Evolutionary conservation across 2,329 filamentous ascomycete species (phyloP), one percentile per base, ranked within the genome.

Genomic region (Fusarium concolor): DNA sequence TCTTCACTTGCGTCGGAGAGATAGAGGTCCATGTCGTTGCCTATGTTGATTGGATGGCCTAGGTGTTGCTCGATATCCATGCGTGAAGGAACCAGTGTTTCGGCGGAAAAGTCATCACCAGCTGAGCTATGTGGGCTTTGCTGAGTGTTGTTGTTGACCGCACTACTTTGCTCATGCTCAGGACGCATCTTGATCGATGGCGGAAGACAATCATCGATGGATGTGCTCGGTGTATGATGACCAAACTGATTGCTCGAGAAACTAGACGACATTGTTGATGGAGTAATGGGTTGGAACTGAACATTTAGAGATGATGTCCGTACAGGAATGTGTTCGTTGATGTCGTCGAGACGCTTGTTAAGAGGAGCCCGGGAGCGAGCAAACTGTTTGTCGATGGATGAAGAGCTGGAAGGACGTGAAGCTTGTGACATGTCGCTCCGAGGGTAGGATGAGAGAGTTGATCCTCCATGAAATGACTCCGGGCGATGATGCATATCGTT

Each of bases 171-270:
- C 8, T 74, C 58, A 14, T 51, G 61, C n/a, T 65, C 64, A 10
- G 65, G 58, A 3, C 38, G 46, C 2, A 81, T 72, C 28, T 73
- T 74, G 4, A 74, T 68, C 5, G 70, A 71, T 2, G 64, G 55
- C 0, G 63, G 62, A 2, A 71, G 24, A 22, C 71, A 69, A 6
- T 58, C 60, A 57, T 85, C 82, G 31, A 85, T 72, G 0, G 83
- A 85, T 1, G 83, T 85, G 37, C 78, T 80, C 5, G 82, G 78
- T 0, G 83, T 84, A 45, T 84, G 82, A 7, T 79, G 78, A 0
- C 82, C 83, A 20, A 77, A 81, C 2, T 74, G 74, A 22, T 80
- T 82, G 58, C 79, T 82, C 2, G 81, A 82, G 73, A 78, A 46
- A 67, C 78, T 29, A 74, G 71, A 71, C 76, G 52, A 73, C 49